These are phyloP conservation scores for Dipodascus geniculatus DNA, from an alignment of 805 yeast genomes.

Conservation along the genomic window DNA sequence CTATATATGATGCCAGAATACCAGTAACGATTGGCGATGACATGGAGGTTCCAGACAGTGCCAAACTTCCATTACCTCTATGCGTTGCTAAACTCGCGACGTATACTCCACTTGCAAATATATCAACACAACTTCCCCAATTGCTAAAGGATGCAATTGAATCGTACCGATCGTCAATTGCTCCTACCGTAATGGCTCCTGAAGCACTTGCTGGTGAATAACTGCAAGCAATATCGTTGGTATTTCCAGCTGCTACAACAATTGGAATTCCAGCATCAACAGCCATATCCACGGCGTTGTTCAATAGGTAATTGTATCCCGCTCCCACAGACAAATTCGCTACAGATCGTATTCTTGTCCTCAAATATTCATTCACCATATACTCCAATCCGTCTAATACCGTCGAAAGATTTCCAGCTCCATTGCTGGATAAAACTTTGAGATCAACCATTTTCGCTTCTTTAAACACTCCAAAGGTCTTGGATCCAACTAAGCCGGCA, in stretches of 20 bases:
- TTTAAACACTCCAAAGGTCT: constrained; percentile 75
- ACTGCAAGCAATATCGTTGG: constrained; percentile 62
- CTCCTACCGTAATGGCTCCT: constrained; percentile 75
- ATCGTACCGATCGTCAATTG: constrained; percentile 66
- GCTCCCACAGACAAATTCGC: constrained; percentile 81
- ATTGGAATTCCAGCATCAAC: constrained; percentile 48
- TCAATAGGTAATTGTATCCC: constrained; percentile 48
- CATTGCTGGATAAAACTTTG: constrained; percentile 56
- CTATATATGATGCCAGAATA: constrained; percentile 20
- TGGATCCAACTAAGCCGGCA: constrained; percentile 78
- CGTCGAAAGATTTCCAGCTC: constrained; percentile 44
- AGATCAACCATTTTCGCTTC: constrained; percentile 52
- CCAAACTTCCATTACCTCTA: constrained; percentile 11
- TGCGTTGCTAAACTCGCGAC: constrained; percentile 29
- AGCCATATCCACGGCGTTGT: constrained; percentile 69
- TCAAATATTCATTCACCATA: constrained; percentile 21
- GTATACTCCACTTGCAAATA: constrained; percentile 70
- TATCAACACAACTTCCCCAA: constrained; percentile 81
- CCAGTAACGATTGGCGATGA: constrained; percentile 23
- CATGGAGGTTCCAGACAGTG: constrained; percentile 23
- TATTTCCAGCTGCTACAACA: constrained; percentile 70
- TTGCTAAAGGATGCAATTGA: constrained; percentile 66
- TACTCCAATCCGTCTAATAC: constrained; percentile 28
- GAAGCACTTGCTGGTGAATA: constrained; percentile 75
- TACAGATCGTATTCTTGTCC: constrained; percentile 36